A percentile compares a stretch with the other conserved stretches of the same genome.
These are phyloP conservation scores for Didymella lethalis DNA, from an alignment of 2,329 filamentous ascomycete species.

Conservation along the genomic window DNA sequence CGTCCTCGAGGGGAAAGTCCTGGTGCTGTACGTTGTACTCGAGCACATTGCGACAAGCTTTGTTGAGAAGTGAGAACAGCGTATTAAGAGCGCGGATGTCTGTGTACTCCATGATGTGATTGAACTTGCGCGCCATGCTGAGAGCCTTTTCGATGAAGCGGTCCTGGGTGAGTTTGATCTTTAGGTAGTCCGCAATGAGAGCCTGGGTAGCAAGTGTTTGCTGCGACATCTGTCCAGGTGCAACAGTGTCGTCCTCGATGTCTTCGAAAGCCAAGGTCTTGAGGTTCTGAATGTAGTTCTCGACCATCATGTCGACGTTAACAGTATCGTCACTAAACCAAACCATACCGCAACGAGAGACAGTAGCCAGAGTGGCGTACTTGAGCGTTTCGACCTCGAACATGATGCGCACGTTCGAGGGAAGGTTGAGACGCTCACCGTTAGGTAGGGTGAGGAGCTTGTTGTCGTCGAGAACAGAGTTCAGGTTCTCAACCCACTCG, in stretches of 20 bases:
- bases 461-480: slow-evolving; percentile 99
- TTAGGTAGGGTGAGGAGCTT: slow-evolving; percentile 97
- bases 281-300: slow-evolving; percentile 86
- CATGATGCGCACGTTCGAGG: slow-evolving; percentile 97
- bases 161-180: slow-evolving; percentile 77
- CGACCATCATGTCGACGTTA: slow-evolving; percentile 88
- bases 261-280: slow-evolving; percentile 89
- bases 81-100: slow-evolving; percentile 89
- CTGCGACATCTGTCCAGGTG: slow-evolving; percentile 58
- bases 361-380: slow-evolving; percentile 97
- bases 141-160: slow-evolving; percentile 82
- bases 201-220: slow-evolving; percentile 81
- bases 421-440: slow-evolving; percentile 94
- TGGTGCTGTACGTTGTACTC: slow-evolving; percentile 96
- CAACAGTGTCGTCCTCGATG: slow-evolving; percentile 87
- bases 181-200: slow-evolving; percentile 80
- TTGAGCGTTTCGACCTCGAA: slow-evolving; percentile 98
- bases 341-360: slow-evolving; percentile 99
- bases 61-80: slow-evolving; percentile 93
- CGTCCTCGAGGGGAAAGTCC: slow-evolving; percentile 90
- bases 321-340: slow-evolving; percentile 99
- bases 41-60: slow-evolving; percentile 87
- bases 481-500: slow-evolving; percentile 99
- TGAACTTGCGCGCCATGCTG: slow-evolving; percentile 76
- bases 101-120: slow-evolving; percentile 99